A percentile compares a stretch with the other conserved stretches of the same genome.
Evolutionary conservation across 495 filamentous ascomycete genomes (phyloP).

Genomic region (Neurospora tetraspora): DNA sequence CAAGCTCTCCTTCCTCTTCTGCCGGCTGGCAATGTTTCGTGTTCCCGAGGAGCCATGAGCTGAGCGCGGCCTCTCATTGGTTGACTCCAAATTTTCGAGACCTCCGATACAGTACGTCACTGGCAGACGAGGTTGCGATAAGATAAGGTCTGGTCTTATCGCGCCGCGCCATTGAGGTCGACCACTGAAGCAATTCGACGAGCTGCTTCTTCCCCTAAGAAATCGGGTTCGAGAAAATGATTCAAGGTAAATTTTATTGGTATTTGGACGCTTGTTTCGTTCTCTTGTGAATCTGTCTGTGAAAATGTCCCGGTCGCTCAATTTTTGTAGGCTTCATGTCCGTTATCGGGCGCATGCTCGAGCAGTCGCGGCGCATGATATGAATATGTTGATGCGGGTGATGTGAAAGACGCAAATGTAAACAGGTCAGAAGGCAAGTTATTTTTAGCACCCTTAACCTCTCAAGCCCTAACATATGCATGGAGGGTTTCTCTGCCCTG

Average conservation of each 20-base stretch:
- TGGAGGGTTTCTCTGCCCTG: neutral
- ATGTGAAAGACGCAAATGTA: neutral
- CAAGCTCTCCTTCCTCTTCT: neutral
- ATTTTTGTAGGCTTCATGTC: neutral
- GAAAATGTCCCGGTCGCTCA: neutral
- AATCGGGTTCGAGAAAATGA: neutral
- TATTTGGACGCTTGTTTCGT: neutral
- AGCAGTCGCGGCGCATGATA: neutral
- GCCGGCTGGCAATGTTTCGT: neutral
- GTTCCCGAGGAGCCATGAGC: neutral
- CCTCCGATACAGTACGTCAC: slow-evolving; percentile 25
- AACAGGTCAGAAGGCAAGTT: neutral
- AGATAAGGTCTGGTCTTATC: slow-evolving; percentile 15
- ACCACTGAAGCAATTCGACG: neutral
- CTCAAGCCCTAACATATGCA: neutral
- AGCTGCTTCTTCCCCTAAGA: neutral
- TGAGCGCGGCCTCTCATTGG: neutral
- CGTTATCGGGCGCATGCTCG: neutral
- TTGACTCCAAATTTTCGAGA: slow-evolving; percentile 6
- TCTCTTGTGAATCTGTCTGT: neutral
- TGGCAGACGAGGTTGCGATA: slow-evolving; percentile 8
- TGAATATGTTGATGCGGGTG: neutral
- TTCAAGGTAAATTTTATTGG: too few relatives aligned
- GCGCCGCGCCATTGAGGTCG: neutral
- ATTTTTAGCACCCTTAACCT: neutral